Conservation (phyloP, 2,329 filamentous ascomycete species). For the Colletotrichum godetiae region DNA sequence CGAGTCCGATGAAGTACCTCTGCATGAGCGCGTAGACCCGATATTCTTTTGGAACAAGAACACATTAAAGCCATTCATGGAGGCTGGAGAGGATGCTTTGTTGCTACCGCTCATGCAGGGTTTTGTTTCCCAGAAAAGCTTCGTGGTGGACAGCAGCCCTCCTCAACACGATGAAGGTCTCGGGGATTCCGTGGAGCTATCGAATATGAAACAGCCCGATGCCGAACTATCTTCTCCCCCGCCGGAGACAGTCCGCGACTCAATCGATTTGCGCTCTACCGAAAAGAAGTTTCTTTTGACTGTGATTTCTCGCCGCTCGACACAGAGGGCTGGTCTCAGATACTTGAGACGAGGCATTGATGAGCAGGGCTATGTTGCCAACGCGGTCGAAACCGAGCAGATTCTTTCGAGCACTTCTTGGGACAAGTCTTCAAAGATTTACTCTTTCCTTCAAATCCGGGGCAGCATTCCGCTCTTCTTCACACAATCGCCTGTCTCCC, state of each 20-base stretch:
- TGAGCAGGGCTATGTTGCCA: slow-evolving; percentile 88
- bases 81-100: slow-evolving; percentile 76
- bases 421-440: slow-evolving; percentile 70
- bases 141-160: slow-evolving; percentile 75
- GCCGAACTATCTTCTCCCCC: slow-evolving; percentile 41
- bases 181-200: slow-evolving; percentile 60
- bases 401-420: slow-evolving; percentile 81
- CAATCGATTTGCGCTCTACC: slow-evolving; percentile 56
- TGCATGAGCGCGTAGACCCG: slow-evolving; percentile 79
- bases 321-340: slow-evolving; percentile 85
- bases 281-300: slow-evolving; percentile 81
- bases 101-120: slow-evolving; percentile 90
- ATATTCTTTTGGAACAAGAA: slow-evolving; percentile 93
- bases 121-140: slow-evolving; percentile 88
- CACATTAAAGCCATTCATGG: slow-evolving; percentile 78
- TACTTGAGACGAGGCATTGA: slow-evolving; percentile 93
- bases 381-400: slow-evolving; percentile 95
- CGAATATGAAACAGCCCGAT: slow-evolving; percentile 48
- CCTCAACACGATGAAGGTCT: slow-evolving; percentile 62
- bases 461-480: slow-evolving; percentile 97
- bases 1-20: slow-evolving; percentile 63
- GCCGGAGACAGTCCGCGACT: slow-evolving; percentile 40
- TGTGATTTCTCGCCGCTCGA: slow-evolving; percentile 88
- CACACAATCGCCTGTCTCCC: slow-evolving; percentile 91
- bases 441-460: slow-evolving; percentile 88